Evolutionary conservation across 257 asterid genomes (phyloP).

Genomic region (Asclepias syriaca): DNA sequence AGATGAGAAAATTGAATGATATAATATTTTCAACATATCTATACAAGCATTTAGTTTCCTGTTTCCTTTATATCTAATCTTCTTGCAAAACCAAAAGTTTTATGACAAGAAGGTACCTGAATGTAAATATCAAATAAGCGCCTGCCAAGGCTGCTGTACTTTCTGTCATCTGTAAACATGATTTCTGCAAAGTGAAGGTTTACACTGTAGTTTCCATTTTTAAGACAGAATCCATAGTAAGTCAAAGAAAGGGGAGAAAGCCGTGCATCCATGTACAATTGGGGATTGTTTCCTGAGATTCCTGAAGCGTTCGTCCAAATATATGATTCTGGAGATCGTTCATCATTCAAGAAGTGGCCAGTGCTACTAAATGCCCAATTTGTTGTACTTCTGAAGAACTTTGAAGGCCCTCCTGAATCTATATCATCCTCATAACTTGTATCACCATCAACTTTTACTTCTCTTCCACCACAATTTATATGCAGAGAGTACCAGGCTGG

Average conservation of each 20-base stretch:
- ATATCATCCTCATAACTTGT: slow-evolving; percentile 18
- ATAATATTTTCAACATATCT: background rate
- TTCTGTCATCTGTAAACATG: slow-evolving; percentile 43
- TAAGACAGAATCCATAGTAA: slow-evolving; percentile 57
- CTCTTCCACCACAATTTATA: slow-evolving; percentile 60
- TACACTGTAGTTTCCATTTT: slow-evolving; percentile 56
- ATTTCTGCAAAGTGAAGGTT: slow-evolving; percentile 76
- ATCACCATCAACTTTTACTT: background rate
- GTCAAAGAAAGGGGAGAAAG: slow-evolving; percentile 27
- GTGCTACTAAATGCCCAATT: slow-evolving; percentile 39
- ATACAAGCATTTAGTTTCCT: background rate
- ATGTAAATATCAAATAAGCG: slow-evolving; percentile 66
- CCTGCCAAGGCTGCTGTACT: slow-evolving; percentile 57
- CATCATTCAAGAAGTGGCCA: slow-evolving; percentile 27
- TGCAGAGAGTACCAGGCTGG: slow-evolving; percentile 35
- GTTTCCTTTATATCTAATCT: background rate
- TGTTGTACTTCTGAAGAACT: slow-evolving; percentile 9
- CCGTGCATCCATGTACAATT: slow-evolving; percentile 20
- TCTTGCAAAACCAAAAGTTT: background rate
- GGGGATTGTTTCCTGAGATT: slow-evolving; percentile 11
- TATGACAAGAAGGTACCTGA: slow-evolving; percentile 38
- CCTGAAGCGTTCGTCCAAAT: slow-evolving; percentile 12
- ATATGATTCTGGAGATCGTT: slow-evolving; percentile 1
- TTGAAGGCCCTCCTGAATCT: slow-evolving; percentile 21
- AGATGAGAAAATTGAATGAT: background rate